phyloP scores from a whole-genome alignment of 352 stramenopile genomes.

The Phytophthora tentaculata region DNA sequence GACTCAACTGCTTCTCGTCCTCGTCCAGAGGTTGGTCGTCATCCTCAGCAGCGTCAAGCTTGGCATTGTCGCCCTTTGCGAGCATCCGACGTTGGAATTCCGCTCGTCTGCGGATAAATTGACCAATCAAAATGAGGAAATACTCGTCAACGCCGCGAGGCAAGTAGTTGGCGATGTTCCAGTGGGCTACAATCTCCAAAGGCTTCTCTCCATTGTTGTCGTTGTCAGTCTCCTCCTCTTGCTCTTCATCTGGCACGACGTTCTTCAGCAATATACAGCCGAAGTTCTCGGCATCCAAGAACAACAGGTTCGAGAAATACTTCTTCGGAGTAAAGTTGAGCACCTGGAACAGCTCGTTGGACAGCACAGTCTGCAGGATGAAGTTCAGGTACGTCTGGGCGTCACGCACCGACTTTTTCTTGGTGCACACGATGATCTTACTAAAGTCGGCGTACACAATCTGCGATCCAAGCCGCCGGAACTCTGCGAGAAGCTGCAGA shows the following conservation, averaged over 20 bases:
- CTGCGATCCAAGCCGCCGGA: conserved; percentile 93
- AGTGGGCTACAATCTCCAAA: conserved; percentile 84
- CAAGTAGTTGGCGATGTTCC: conserved; percentile 91
- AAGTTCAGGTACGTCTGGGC: conserved; percentile 96
- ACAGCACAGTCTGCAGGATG: conserved; percentile 92
- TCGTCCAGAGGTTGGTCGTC: conserved; percentile 53
- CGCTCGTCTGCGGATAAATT: conserved; percentile 83
- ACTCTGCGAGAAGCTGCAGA: conserved; percentile 92
- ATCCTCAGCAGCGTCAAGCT: conserved; percentile 27
- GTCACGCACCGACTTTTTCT: conserved; percentile 77
- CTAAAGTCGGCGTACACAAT: conserved; percentile 93
- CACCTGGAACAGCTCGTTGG: conserved; percentile 86
- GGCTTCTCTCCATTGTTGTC: conserved; percentile 36
- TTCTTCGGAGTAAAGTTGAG: conserved; percentile 74
- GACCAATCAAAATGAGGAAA: conserved; percentile 89
- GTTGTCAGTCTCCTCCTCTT: conserved; percentile 33
- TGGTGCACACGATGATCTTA: conserved; percentile 74
- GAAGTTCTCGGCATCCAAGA: conserved; percentile 97
- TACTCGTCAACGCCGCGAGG: conserved; percentile 86
- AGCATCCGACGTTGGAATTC: conserved; percentile 55
- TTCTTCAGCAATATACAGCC: conserved; percentile 88
- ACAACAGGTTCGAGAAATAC: conserved; percentile 94
- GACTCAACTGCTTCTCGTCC: conserved; percentile 54
- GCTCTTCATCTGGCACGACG: conserved; percentile 33
- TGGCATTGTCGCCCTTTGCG: conserved; percentile 19